Conservation (phyloP, 192 early-diverging fungal species). For the Helicostylum pulchrum region DNA sequence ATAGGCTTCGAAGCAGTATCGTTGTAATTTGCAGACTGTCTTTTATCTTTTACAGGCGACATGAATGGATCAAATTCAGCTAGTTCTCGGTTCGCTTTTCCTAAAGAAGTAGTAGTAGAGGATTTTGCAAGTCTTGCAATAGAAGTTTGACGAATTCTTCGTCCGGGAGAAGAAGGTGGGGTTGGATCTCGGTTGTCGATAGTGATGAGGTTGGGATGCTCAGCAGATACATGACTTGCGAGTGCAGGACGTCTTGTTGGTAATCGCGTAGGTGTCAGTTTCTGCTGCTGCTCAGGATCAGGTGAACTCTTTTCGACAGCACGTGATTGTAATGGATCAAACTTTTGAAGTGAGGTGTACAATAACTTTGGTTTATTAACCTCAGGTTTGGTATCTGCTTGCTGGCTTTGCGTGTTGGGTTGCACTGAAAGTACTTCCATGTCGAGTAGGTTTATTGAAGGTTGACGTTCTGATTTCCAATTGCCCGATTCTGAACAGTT, state of each 20-base stretch:
- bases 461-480: not conserved
- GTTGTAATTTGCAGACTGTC: not conserved
- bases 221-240: not conserved
- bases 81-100: constrained; percentile 17
- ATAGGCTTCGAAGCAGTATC: not conserved
- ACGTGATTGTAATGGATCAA: not conserved
- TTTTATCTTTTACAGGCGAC: constrained; percentile 13
- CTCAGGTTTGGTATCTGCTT: not conserved
- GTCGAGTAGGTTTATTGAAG: constrained; percentile 2
- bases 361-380: not conserved
- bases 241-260: not conserved
- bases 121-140: constrained; percentile 5
- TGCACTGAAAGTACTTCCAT: constrained; percentile 9
- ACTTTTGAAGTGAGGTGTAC: not conserved
- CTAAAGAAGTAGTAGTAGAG: not conserved
- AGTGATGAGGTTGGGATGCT: not conserved
- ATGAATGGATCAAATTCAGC: constrained; percentile 19
- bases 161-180: constrained; percentile 10
- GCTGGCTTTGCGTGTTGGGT: not conserved
- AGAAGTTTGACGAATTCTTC: constrained; percentile 9
- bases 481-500: too few species aligned
- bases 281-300: not conserved
- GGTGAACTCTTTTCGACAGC: not conserved
- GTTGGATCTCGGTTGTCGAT: not conserved
- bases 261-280: constrained; percentile 3